Percentiles rank a stretch among this genome's conserved stretches.
phyloP scores from a whole-genome alignment of 2,329 filamentous ascomycete genomes.

The Aurifilum marmelostoma region DNA sequence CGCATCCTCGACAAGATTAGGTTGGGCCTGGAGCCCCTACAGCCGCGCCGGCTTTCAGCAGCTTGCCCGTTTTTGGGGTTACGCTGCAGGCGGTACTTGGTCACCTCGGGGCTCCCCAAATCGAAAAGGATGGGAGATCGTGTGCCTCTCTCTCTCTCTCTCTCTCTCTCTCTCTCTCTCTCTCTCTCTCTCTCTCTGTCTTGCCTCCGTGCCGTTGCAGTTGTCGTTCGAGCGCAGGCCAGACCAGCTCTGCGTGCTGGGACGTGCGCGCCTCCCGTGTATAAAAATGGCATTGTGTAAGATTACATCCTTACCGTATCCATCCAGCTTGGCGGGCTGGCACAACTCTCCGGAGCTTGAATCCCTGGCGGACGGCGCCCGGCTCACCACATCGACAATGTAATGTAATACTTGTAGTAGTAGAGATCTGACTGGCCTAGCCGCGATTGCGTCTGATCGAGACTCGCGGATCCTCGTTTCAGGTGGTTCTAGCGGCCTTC shows the following conservation, averaged over 20 bases:
- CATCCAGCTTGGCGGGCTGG: not conserved
- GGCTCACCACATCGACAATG: not conserved
- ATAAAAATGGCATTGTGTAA: conserved; percentile 6
- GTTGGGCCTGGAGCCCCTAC: conserved; percentile 10
- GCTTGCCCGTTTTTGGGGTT: conserved; percentile 18
- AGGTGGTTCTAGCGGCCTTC: conserved; percentile 30
- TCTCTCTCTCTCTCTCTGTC: too few species aligned
- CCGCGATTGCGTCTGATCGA: conserved; percentile 1
- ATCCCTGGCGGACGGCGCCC: not conserved
- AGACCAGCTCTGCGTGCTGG: conserved; percentile 3
- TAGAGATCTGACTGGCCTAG: conserved; percentile 7
- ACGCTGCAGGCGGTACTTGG: conserved; percentile 5
- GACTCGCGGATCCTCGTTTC: conserved; percentile 22
- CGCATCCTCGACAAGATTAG: not conserved
- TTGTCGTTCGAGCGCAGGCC: conserved; percentile 2
- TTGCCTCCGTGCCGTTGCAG: conserved; percentile 4
- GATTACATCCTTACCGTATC: not conserved
- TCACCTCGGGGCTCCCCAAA: conserved; percentile 5
- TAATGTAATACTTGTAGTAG: not conserved
- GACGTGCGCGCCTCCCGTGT: not conserved
- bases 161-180: too few species aligned
- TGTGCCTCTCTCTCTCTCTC: not conserved
- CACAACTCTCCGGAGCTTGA: not conserved
- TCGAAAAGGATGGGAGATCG: conserved; percentile 8
- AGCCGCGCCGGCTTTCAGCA: conserved; percentile 27